Evolutionary conservation across 2,329 filamentous ascomycete species (phyloP), one percentile per base, ranked within the genome.

Genomic region (Verticillium longisporum): DNA sequence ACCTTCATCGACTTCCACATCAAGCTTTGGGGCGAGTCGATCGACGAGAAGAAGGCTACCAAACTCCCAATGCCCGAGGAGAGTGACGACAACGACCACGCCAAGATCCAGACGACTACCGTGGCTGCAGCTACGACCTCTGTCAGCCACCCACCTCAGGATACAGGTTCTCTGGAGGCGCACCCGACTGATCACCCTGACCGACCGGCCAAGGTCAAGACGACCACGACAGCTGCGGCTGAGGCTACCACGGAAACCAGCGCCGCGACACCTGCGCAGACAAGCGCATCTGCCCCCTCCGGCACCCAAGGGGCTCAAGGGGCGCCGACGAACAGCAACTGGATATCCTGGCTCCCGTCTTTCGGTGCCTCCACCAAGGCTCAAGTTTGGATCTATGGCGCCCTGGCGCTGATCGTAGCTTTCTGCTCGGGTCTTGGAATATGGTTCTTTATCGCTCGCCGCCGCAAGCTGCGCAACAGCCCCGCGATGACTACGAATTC

Each of bases 371-470:
- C 90, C 9, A 92, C 92, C 67, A 86, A 86, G 70, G 97, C 92
- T 0, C 92, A 96, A 72, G 84, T 90, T 63, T 99, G 95, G 95
- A 97, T 99, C 67, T 98, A 87, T 72, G 93, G 92, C 61, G 87
- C 93, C 3, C 77, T 95, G 26, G 86, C 82, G n/a, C 84, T 97
- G 21, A 99, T 99, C 65, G 78, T 89, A 13, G 78, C 89, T 57
- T 99, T 99, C 80, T 93, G 93, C 73, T 76, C 80, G 61, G 90
- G 88, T 3, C 83, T 99, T 0, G 91, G 87, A n/a, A 80, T 88
- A 54, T 97, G 94, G 78, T 84, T 96, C 68, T 91, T 85, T 74
- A 78, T 94, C 61, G 90, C 92, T 54, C 88, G 92, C 33, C 88
- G 90, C 61, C 90, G 88, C 71, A 87, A 89, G 50, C 82, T 91